These are phyloP conservation scores for Inga laurina DNA, from an alignment of 306 rosid genomes.

Conservation along the genomic window DNA sequence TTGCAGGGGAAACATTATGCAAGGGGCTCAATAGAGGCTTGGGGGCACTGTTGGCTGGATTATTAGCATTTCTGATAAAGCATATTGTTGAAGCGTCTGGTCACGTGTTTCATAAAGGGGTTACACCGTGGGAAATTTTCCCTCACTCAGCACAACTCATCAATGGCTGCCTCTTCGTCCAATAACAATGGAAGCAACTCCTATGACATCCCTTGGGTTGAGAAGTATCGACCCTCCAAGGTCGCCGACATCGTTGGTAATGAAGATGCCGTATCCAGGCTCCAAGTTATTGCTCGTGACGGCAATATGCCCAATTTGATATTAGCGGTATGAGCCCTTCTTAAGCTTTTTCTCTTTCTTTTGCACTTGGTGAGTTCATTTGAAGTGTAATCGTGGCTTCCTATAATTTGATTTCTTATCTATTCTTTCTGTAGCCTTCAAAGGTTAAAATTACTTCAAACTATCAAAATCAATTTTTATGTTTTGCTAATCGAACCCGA, in stretches of 20 bases:
- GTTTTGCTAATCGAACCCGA: background rate
- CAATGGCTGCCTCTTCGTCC: slow-evolving; percentile 67
- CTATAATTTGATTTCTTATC: background rate
- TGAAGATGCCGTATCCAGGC: slow-evolving; percentile 83
- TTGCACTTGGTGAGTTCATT: background rate
- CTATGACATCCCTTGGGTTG: slow-evolving; percentile 94
- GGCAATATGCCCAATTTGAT: slow-evolving; percentile 97
- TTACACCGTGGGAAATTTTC: background rate
- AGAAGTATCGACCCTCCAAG: slow-evolving; percentile 88
- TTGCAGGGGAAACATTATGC: slow-evolving; percentile 87
- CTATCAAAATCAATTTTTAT: background rate
- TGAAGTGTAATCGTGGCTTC: background rate
- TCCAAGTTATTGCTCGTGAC: slow-evolving; percentile 91
- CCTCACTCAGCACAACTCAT: background rate
- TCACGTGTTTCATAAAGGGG: slow-evolving; percentile 23
- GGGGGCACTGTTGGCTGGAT: slow-evolving; percentile 78
- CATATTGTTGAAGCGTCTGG: slow-evolving; percentile 50
- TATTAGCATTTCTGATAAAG: slow-evolving; percentile 64
- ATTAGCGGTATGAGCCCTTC: slow-evolving; percentile 48
- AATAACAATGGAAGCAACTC: background rate
- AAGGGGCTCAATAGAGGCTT: slow-evolving; percentile 91
- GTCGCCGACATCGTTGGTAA: slow-evolving; percentile 88
- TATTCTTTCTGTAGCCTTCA: background rate
- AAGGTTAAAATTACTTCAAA: background rate
- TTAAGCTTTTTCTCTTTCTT: background rate